phyloP scores from a whole-genome alignment of 1,284 basidiomycete genomes.

The Pyrrhoderma noxium region DNA sequence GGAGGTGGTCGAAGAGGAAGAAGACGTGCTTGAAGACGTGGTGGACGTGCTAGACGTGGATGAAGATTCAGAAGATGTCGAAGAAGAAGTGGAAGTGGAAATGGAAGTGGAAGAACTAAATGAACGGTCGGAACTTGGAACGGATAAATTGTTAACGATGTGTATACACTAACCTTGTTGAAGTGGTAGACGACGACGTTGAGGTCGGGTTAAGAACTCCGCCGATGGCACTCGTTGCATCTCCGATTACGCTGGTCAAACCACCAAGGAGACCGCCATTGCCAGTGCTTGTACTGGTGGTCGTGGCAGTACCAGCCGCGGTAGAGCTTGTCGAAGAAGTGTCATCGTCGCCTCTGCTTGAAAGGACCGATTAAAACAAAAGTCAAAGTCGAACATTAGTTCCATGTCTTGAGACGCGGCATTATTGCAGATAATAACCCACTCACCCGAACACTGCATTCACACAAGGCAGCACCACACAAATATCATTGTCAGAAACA shows the following conservation, averaged over 20 bases:
- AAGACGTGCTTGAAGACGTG: background rate
- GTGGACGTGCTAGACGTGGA: background rate
- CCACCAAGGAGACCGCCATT: conserved; percentile 6
- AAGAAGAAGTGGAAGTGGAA: background rate
- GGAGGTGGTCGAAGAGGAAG: conserved; percentile 26
- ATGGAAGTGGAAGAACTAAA: conserved; percentile 5
- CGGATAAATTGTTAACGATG: background rate
- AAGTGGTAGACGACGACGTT: background rate
- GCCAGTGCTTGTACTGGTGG: conserved; percentile 1
- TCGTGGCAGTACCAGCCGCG: background rate
- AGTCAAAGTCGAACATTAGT: background rate
- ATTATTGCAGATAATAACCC: background rate
- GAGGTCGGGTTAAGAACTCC: conserved; percentile 7
- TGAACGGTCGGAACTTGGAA: background rate
- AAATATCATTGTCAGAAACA: background rate
- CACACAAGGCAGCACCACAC: conserved; percentile 11
- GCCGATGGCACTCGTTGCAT: conserved; percentile 11
- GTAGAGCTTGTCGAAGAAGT: conserved; percentile 4
- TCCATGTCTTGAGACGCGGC: background rate
- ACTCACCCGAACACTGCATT: conserved; percentile 10
- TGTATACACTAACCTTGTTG: conserved; percentile 3
- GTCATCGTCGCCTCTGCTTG: background rate
- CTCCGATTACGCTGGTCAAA: conserved; percentile 10
- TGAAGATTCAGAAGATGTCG: conserved; percentile 1
- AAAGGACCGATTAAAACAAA: background rate